Evolutionary conservation across 2,329 filamentous ascomycete species (phyloP), one percentile per base, ranked within the genome.

Genomic region (Colletotrichum godetiae): DNA sequence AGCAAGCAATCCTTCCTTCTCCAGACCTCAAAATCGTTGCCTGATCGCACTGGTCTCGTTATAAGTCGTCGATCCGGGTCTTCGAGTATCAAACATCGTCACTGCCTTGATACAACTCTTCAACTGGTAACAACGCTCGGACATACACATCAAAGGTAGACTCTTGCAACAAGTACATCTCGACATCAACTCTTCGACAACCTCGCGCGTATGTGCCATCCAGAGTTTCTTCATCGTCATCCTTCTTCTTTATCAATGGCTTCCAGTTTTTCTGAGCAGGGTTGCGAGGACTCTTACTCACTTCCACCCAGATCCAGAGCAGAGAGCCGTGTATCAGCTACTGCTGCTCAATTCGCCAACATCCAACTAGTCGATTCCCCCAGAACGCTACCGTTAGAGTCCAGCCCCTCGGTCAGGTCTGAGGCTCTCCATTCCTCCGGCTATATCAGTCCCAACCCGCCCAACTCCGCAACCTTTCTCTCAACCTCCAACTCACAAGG

Each of bases 241-340:
- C 67, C 67, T 76, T 74, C 75, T 76, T 74, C 70, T 75, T 76
- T 75, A 61, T 66, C 76, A 78, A 80, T 80, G 80, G 78, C 78
- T 75, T 75, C 66, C 68, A 78, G 75, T 74, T 75, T 67, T 74
- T 76, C 75, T 75, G 78, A 76, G 73, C 76, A 75, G 69, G 73
- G 66, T 73, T 76, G 73, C 76, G 78, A 80, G 77, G 75, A 80
- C 77, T 77, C 77, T 79, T 77, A 79, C 81, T 82, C 80, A 82
- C 81, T 77, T 74, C 78, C 77, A 73, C 78, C 79, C 77, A 82
- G 80, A 76, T 81, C 79, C 75, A 77, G 78, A 78, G 76, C 76
- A 73, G 77, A 76, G 74, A 78, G 79, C 77, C 75, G 76, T 73
- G 78, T 78, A 74, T 79, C 80, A 72, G 78, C 79, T 57, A 79